Conservation (phyloP, 2,329 filamentous ascomycete species). For the Aspergillus ochraceoroseus region DNA sequence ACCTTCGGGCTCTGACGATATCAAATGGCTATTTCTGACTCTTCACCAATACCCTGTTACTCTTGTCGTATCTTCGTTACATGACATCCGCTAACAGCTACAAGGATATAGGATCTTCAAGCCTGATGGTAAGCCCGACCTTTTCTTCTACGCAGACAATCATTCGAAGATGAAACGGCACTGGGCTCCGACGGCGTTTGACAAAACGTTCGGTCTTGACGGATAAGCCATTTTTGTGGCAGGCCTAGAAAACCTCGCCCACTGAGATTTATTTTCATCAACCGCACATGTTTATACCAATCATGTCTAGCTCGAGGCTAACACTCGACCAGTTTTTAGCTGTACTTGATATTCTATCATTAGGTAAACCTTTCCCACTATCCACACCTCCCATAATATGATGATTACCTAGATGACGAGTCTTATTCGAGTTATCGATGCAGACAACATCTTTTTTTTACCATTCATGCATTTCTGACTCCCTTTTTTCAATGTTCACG, state of each 20-base stretch:
- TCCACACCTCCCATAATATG: slow-evolving; percentile 29
- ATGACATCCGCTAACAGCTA: slow-evolving; percentile 20
- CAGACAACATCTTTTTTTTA: slow-evolving; percentile 52
- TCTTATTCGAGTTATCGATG: slow-evolving; percentile 61
- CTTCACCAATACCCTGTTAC: slow-evolving; percentile 20
- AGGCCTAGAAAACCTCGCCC: slow-evolving; percentile 99
- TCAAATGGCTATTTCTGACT: slow-evolving; percentile 81
- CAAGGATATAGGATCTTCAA: slow-evolving; percentile 17
- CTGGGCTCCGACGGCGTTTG: slow-evolving; percentile 82
- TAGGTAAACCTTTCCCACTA: too few relatives aligned
- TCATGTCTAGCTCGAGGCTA: slow-evolving; percentile 24
- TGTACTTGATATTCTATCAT: too few relatives aligned
- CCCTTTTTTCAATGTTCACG: slow-evolving; percentile 13
- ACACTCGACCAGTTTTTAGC: slow-evolving; percentile 7
- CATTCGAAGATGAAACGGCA: slow-evolving; percentile 58
- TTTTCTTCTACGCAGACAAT: slow-evolving; percentile 4
- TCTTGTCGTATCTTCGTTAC: too few relatives aligned
- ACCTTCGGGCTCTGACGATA: slow-evolving; percentile 67
- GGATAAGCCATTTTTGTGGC: slow-evolving; percentile 83
- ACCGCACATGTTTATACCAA: slow-evolving; percentile 2
- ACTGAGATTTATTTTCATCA: slow-evolving; percentile 60
- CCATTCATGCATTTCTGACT: slow-evolving; percentile 59
- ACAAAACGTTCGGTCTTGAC: slow-evolving; percentile 60
- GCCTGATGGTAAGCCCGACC: slow-evolving; percentile 23
- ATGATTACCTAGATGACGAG: slow-evolving; percentile 60